phyloP scores from a whole-genome alignment of 2,329 filamentous ascomycete genomes.

The Cordyceps tenuipes region DNA sequence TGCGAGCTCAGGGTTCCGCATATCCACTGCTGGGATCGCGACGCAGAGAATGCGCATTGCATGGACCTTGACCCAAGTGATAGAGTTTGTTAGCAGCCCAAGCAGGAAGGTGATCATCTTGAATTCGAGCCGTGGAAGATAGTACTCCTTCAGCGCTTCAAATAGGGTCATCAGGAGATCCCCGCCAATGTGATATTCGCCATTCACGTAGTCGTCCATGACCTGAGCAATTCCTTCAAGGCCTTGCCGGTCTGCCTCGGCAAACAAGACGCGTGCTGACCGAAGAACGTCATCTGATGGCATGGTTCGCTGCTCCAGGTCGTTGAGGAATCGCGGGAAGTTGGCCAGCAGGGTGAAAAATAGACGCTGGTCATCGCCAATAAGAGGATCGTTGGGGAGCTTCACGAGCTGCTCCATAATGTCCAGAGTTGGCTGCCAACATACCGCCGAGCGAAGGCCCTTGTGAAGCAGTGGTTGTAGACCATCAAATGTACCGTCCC shows the following conservation, averaged over 20 bases:
- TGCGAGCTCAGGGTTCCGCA: conserved; percentile 83
- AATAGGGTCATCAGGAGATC: conserved; percentile 73
- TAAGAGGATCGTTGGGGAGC: conserved; percentile 69
- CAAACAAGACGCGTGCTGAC: conserved; percentile 61
- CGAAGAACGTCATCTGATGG: conserved; percentile 48
- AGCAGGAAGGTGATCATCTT: conserved; percentile 82
- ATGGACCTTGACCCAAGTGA: conserved; percentile 84
- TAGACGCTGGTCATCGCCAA: conserved; percentile 74
- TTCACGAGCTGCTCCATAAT: conserved; percentile 71
- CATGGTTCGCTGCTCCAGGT: conserved; percentile 55
- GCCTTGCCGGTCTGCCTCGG: conserved; percentile 65
- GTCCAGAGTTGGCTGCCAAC: conserved; percentile 67
- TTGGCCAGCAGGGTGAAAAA: conserved; percentile 89
- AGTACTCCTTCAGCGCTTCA: conserved; percentile 64
- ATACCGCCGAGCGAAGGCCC: conserved; percentile 77
- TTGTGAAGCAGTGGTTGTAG: conserved; percentile 83
- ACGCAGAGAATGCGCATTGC: conserved; percentile 84
- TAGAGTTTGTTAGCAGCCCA: conserved; percentile 80
- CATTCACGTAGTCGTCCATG: conserved; percentile 61
- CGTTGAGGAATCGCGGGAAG: conserved; percentile 73
- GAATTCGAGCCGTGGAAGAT: conserved; percentile 76
- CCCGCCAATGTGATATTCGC: conserved; percentile 56
- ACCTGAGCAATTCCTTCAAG: conserved; percentile 59
- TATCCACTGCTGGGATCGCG: conserved; percentile 82
- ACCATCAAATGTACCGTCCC: conserved; percentile 85